phyloP scores from a whole-genome alignment of 1,139 yeast species.

The Waltiozyma sp. region DNA sequence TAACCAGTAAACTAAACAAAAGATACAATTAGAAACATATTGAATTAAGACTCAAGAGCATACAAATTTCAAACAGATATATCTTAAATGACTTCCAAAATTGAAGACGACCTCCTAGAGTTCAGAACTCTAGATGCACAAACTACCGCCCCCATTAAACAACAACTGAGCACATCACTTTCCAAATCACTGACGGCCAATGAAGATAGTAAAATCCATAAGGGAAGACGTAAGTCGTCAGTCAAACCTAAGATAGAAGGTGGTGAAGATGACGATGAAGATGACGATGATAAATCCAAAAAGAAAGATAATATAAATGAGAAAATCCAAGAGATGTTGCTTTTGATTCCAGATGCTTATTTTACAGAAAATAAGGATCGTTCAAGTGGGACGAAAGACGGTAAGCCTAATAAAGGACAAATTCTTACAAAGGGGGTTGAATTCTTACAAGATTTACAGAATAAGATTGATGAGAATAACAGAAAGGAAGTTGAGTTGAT shows the following conservation, averaged over 20 bases:
- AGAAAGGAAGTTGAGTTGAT: slow-evolving; percentile 68
- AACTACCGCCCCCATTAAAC: slow-evolving; percentile 14
- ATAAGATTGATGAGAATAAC: slow-evolving; percentile 65
- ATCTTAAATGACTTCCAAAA: background rate
- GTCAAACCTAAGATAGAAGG: slow-evolving; percentile 3
- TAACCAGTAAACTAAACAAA: too few relatives aligned
- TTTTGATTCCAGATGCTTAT: slow-evolving; percentile 55
- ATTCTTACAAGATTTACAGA: slow-evolving; percentile 65
- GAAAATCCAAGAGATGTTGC: slow-evolving; percentile 70
- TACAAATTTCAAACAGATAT: too few relatives aligned
- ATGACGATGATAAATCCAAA: slow-evolving; percentile 37
- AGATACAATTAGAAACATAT: too few relatives aligned
- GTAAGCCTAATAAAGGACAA: slow-evolving; percentile 90
- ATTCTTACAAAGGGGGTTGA: slow-evolving; percentile 78
- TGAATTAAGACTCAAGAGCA: too few relatives aligned
- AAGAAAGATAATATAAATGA: slow-evolving; percentile 86
- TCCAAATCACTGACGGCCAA: slow-evolving; percentile 8
- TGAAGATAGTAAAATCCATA: slow-evolving; percentile 15
- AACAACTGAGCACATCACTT: slow-evolving; percentile 11
- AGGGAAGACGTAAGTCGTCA: slow-evolving; percentile 9
- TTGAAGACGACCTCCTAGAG: slow-evolving; percentile 12
- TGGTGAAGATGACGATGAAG: slow-evolving; percentile 7
- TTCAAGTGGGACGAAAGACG: slow-evolving; percentile 68
- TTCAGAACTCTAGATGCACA: slow-evolving; percentile 11
- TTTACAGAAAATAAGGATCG: slow-evolving; percentile 33